phyloP scores from a whole-genome alignment of 306 rosid species.

The Malus fusca region DNA sequence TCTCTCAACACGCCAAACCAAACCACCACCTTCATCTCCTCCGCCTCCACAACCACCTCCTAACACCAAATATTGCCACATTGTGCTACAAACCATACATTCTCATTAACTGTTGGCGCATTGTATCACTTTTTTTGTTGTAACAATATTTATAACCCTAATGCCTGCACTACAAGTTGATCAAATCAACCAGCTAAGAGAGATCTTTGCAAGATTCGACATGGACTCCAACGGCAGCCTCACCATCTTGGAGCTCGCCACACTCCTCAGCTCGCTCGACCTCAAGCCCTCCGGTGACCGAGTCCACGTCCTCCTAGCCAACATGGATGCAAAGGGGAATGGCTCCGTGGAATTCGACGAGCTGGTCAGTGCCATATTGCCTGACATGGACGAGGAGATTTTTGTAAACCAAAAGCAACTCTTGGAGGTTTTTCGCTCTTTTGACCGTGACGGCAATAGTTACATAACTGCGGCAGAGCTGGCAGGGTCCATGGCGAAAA shows the following conservation, averaged over 20 bases:
- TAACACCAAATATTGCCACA: neutral
- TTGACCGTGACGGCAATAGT: conserved; percentile 78
- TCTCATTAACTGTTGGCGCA: neutral
- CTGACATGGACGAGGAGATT: conserved; percentile 43
- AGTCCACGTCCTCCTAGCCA: conserved; percentile 43
- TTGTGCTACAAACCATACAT: neutral
- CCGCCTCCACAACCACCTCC: neutral
- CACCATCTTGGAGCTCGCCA: conserved; percentile 72
- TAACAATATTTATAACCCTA: neutral
- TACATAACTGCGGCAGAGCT: conserved; percentile 65
- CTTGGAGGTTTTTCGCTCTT: conserved; percentile 51
- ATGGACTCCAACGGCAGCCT: conserved; percentile 85
- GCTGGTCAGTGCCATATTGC: conserved; percentile 47
- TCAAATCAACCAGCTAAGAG: conserved; percentile 44
- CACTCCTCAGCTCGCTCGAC: conserved; percentile 70
- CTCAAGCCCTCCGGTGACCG: conserved; percentile 68
- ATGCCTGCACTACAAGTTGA: conserved; percentile 43
- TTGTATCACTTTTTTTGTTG: neutral
- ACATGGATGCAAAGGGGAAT: conserved; percentile 65
- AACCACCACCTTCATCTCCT: neutral
- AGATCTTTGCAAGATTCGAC: conserved; percentile 64
- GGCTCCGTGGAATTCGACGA: conserved; percentile 81
- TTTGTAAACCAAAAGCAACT: conserved; percentile 54
- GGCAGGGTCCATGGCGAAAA: conserved; percentile 77
- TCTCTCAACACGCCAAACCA: neutral